Conservation (phyloP, 495 filamentous ascomycete species). For the Neurospora sp. region DNA sequence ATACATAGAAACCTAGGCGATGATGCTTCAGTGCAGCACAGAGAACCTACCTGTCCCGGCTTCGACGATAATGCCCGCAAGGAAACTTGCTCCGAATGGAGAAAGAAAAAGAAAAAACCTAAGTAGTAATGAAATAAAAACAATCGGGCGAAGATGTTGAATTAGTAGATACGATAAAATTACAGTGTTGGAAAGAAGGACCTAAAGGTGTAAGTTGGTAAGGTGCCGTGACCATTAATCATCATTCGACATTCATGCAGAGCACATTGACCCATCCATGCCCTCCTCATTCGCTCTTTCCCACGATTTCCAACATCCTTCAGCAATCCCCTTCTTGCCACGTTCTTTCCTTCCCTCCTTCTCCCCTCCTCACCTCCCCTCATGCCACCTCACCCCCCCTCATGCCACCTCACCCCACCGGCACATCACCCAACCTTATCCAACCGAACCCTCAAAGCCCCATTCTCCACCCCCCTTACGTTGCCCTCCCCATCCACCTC, state of each 20-base stretch:
- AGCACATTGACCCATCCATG: background rate
- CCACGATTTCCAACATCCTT: background rate
- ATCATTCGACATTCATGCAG: background rate
- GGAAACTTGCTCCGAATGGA: too few species aligned
- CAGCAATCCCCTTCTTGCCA: background rate
- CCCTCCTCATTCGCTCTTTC: background rate
- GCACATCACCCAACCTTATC: constrained; percentile 16
- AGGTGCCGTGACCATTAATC: too few species aligned
- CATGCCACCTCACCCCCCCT: background rate
- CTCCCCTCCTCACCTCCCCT: too few species aligned
- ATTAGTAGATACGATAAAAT: background rate
- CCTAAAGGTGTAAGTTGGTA: background rate
- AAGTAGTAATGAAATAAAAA: too few species aligned
- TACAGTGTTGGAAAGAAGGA: background rate
- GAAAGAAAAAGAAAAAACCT: too few species aligned
- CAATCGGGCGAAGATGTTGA: background rate
- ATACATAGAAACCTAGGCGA: too few species aligned
- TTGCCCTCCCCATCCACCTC: constrained; percentile 24
- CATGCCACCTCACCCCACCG: background rate
- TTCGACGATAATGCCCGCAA: background rate
- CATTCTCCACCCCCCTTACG: constrained; percentile 29
- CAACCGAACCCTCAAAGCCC: constrained; percentile 25
- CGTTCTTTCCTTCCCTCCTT: background rate
- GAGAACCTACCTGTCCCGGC: background rate
- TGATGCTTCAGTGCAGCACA: background rate